A percentile compares a stretch with the other conserved stretches of the same genome.
These are phyloP conservation scores for Dactylellina cionopaga DNA, from an alignment of 2,329 filamentous ascomycete species.

Conservation along the genomic window DNA sequence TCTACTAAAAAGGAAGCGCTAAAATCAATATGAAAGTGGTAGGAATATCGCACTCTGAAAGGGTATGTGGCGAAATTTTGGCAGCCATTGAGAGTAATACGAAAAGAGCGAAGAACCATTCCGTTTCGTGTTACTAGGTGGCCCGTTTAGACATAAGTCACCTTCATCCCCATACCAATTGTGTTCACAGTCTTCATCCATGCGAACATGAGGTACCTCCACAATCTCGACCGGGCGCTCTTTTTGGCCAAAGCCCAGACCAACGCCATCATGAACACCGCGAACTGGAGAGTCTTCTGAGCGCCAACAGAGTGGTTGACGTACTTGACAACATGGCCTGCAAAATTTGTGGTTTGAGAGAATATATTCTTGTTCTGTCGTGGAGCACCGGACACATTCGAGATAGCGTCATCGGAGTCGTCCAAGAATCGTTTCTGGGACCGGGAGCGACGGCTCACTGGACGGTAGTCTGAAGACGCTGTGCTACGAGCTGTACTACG, in stretches of 20 bases:
- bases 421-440: conserved; percentile 41
- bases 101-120: too few species aligned
- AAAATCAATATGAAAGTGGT: conserved; percentile 3
- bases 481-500: conserved; percentile 67
- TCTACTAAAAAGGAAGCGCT: neutral
- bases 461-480: conserved; percentile 51
- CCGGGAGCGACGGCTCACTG: conserved; percentile 46
- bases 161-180: conserved; percentile 95
- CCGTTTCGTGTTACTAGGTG: too few species aligned
- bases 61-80: neutral
- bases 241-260: conserved; percentile 78
- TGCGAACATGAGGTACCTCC: conserved; percentile 72
- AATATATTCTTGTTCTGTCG: conserved; percentile 34
- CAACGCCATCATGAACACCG: conserved; percentile 83
- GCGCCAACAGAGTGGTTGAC: conserved; percentile 66
- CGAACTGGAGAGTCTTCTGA: conserved; percentile 68
- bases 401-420: conserved; percentile 43
- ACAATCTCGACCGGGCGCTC: conserved; percentile 78
- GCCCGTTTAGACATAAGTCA: conserved; percentile 82
- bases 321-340: conserved; percentile 56
- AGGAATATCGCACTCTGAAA: neutral
- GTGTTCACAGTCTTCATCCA: conserved; percentile 87
- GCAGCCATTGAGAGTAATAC: neutral
- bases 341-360: conserved; percentile 49
- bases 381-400: conserved; percentile 37